Evolutionary conservation across 306 rosid genomes (phyloP), one percentile per base, ranked within the genome.

Genomic region (Vigna radiata): DNA sequence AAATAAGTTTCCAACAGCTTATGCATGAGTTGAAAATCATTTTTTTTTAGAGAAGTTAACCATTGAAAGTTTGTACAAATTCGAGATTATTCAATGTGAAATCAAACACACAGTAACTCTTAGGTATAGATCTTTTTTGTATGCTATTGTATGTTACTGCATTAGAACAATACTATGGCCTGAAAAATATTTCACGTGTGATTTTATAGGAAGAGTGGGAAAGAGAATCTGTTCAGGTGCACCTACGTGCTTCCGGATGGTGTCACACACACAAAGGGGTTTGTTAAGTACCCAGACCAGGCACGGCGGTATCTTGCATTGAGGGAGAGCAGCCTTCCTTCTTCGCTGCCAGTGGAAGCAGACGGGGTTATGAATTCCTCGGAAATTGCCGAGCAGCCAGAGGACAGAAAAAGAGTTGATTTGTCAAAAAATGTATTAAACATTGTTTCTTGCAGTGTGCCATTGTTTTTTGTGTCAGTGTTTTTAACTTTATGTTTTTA

Each of bases 191-290:
- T 31, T 64, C 49, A n/a, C 56, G 23, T 31, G 44, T 31, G 44
- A 55, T 52, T 16, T 14, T 16, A 18, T 50, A 92, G 96, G 91
- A 91, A 88, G 71, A 75, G 65, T 15, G 97, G 92, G 25, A 83
- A 72, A 71, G 90, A 87, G n/a, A 92, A 95, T 82, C 82, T 86
- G 47, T 85, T 89, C 37, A 88, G 88, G 83, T 86, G 91, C 83
- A 88, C 97, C 0, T 95, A 92, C 77, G 98, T 95, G 53, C 92
- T 95, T 72, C 98, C 98, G 0, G 98, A 95, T 72, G 98, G 98
- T 33, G 43, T 95, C 17, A 82, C 91, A 0, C 82, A 90, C 73
- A 88, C 92, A 11, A 90, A 83, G 79, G 98, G 98, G 18, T 92
- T 86, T 71, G 87, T 95, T 58, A 95, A 92, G 82, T 70, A 92